These are phyloP conservation scores for Globisporangium carolinianum DNA, from an alignment of 352 stramenopile genomes.

Conservation along the genomic window DNA sequence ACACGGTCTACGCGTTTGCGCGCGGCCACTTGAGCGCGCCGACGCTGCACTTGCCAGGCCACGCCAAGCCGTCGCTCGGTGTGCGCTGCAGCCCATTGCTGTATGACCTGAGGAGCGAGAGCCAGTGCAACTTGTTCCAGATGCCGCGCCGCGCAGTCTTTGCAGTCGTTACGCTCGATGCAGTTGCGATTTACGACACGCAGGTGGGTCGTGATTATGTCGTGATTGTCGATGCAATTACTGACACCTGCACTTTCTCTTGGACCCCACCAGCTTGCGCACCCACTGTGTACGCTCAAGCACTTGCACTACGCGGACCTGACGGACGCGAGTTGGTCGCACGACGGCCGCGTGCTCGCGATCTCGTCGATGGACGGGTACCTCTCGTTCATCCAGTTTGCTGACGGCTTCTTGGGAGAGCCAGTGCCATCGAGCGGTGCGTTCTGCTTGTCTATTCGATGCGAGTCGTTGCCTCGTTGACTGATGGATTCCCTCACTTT, in stretches of 20 bases:
- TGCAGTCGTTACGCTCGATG: constrained; percentile 91
- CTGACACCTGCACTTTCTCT: background rate
- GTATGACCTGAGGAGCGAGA: constrained; percentile 67
- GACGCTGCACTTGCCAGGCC: constrained; percentile 87
- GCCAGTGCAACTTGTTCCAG: constrained; percentile 66
- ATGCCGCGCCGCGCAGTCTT: constrained; percentile 86
- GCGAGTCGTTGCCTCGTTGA: background rate
- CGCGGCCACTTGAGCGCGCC: constrained; percentile 89
- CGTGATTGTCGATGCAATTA: background rate
- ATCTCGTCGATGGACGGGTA: constrained; percentile 96
- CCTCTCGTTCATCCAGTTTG: constrained; percentile 91
- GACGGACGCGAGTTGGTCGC: constrained; percentile 91
- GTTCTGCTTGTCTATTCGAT: background rate
- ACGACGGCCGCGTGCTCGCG: constrained; percentile 87
- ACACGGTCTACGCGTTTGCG: constrained; percentile 93
- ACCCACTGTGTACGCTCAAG: constrained; percentile 86
- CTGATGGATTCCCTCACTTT: background rate
- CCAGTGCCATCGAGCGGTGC: constrained; percentile 14
- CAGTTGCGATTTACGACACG: constrained; percentile 95
- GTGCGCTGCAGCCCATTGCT: constrained; percentile 92
- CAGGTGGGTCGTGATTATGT: constrained; percentile 33
- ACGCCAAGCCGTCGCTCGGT: constrained; percentile 91
- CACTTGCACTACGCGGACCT: constrained; percentile 94
- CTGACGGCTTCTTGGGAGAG: constrained; percentile 75
- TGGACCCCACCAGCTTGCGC: constrained; percentile 8